Percentiles rank a stretch among this genome's conserved stretches.
Conservation (phyloP, 768 basidiomycete species). For the Scleroderma citrinum region DNA sequence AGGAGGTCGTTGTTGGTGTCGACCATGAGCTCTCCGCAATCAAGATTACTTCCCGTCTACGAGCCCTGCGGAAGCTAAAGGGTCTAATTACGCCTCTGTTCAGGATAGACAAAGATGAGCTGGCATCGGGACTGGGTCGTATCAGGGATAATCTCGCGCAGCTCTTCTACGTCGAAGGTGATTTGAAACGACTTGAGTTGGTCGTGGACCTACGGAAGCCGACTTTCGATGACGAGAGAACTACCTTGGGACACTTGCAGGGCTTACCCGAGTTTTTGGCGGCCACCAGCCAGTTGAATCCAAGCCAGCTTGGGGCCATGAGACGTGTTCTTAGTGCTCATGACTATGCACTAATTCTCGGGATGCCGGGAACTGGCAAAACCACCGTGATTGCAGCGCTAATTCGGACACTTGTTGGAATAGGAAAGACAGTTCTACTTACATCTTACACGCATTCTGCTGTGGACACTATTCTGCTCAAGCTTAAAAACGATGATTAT, state of each 20-base stretch:
- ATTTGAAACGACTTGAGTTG: slow-evolving; percentile 58
- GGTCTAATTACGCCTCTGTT: slow-evolving; percentile 39
- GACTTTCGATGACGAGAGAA: slow-evolving; percentile 41
- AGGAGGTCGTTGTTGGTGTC: slow-evolving; percentile 67
- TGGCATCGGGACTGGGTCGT: slow-evolving; percentile 79
- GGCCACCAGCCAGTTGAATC: slow-evolving; percentile 48
- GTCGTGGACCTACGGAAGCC: slow-evolving; percentile 80
- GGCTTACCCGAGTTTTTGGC: slow-evolving; percentile 26
- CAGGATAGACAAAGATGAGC: slow-evolving; percentile 91
- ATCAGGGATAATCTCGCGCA: slow-evolving; percentile 88
- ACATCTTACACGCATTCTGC: slow-evolving; percentile 97
- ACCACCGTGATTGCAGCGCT: slow-evolving; percentile 91
- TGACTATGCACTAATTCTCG: slow-evolving; percentile 89
- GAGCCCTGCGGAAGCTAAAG: slow-evolving; percentile 14
- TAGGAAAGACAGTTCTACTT: slow-evolving; percentile 83
- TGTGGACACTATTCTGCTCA: slow-evolving; percentile 93
- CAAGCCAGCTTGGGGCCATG: slow-evolving; percentile 67
- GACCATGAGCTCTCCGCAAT: slow-evolving; percentile 67
- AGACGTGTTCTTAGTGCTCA: slow-evolving; percentile 66
- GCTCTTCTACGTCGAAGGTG: slow-evolving; percentile 77
- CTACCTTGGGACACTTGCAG: slow-evolving; percentile 9
- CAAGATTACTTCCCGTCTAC: slow-evolving; percentile 38
- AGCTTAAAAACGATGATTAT: slow-evolving; percentile 65
- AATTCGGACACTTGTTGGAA: slow-evolving; percentile 68
- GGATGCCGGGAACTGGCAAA: slow-evolving; percentile 99